Conservation (phyloP, 2,329 filamentous ascomycete genomes). For the Fusarium sp. region DNA sequence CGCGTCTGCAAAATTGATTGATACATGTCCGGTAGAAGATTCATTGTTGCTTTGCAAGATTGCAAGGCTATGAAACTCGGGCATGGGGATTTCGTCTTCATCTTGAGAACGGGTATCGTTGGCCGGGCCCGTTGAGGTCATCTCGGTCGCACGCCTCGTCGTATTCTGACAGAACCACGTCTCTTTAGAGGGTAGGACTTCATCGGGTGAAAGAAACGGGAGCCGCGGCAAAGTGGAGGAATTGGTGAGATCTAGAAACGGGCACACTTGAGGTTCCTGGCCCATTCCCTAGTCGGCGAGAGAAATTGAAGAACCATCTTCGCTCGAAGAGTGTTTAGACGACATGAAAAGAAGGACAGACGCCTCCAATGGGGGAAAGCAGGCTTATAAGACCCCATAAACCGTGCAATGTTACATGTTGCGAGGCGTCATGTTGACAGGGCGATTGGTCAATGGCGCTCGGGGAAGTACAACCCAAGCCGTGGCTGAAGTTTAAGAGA, state of each 20-base stretch:
- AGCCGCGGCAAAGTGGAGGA: neutral
- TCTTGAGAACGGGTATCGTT: constrained; percentile 27
- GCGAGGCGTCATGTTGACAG: constrained; percentile 20
- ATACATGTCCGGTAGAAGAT: constrained; percentile 20
- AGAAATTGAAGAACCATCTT: neutral
- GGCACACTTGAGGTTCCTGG: neutral
- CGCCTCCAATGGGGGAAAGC: neutral
- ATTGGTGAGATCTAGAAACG: neutral
- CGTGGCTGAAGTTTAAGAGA: neutral
- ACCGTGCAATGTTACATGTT: neutral
- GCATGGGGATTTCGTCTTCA: constrained; percentile 28
- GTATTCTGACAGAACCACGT: constrained; percentile 30
- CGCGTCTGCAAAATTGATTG: constrained; percentile 15
- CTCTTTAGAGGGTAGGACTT: neutral
- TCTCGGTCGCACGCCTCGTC: constrained; percentile 21
- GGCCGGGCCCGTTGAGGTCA: constrained; percentile 29
- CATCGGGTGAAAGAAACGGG: neutral
- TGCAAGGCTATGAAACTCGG: constrained; percentile 30
- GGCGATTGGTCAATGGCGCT: constrained; percentile 32
- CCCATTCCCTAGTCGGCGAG: neutral
- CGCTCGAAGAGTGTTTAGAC: neutral
- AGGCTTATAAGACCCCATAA: neutral
- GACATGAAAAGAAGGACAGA: neutral
- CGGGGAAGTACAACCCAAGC: neutral
- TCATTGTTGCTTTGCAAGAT: constrained; percentile 9